A percentile compares a stretch with the other conserved stretches of the same genome.
phyloP scores from a whole-genome alignment of 768 basidiomycete genomes.

The Floccularia luteovirens region DNA sequence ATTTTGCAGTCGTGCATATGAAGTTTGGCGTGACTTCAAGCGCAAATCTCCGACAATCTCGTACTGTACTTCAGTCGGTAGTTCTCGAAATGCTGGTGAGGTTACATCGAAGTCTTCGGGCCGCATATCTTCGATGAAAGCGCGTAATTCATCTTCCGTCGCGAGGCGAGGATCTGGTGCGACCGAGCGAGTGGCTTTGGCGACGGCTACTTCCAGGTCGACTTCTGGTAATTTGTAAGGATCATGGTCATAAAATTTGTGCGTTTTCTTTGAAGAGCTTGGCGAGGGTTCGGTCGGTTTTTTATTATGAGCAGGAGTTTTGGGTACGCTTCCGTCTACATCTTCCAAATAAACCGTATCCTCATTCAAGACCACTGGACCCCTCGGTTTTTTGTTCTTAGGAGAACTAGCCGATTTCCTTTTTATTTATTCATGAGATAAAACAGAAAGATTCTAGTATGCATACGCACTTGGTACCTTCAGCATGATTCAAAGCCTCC shows the following conservation, averaged over 20 bases:
- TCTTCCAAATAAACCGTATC: constrained; percentile 88
- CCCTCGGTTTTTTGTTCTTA: constrained; percentile 38
- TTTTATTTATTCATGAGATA: constrained; percentile 3
- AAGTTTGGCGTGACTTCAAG: constrained; percentile 90
- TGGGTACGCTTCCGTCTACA: constrained; percentile 44
- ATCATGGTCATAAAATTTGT: constrained; percentile 71
- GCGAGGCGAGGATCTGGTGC: constrained; percentile 88
- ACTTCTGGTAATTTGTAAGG: constrained; percentile 90
- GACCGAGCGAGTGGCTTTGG: constrained; percentile 49
- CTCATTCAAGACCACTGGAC: constrained; percentile 49
- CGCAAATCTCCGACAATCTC: constrained; percentile 97
- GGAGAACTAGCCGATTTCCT: constrained; percentile 15
- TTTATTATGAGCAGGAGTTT: constrained; percentile 42
- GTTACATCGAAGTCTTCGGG: constrained; percentile 93
- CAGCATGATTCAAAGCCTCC: constrained; percentile 69
- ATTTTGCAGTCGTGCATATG: constrained; percentile 81
- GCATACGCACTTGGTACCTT: constrained; percentile 30
- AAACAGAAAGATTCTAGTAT: background rate
- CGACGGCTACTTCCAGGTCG: constrained; percentile 55
- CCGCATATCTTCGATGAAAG: constrained; percentile 93
- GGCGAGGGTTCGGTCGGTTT: constrained; percentile 29
- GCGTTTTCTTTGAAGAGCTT: constrained; percentile 46
- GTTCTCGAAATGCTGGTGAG: constrained; percentile 82
- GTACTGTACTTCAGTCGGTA: constrained; percentile 96
- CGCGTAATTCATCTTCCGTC: constrained; percentile 88